Base-by-base conservation (phyloP, 345 rosid genomes). In the Lumnitzera littorea region DNA sequence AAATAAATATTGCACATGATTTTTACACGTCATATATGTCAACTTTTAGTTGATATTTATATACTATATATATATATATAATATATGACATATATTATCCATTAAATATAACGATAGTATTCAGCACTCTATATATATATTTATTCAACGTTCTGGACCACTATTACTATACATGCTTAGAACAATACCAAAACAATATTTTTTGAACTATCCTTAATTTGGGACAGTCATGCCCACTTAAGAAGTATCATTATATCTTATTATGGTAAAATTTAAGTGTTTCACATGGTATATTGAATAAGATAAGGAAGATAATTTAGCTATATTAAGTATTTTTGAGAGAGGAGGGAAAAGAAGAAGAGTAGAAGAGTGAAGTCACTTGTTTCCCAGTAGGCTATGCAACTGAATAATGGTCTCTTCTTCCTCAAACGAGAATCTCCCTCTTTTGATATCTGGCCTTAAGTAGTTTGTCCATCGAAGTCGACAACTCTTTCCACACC, bases 401-500 rank as follows among this genome's bases (percentile, higher is more conserved):
- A 88, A 60, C 64, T 86, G 94, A 51, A 86, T 78, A 46, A 91
- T 91, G 57, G 74, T 57, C 56, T 91, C 89, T 54, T 91, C 97
- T 77, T 91, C 97, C 69, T 84, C 94, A 13, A 65, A 41, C 12
- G 94, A 74, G 71, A 91, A 86, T 63, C 74, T 72, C 53, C 97
- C 97, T 54, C 97, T 77, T 67, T 86, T 91, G 48, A 91, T 91
- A 29, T 88, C 96, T 6, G 97, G 96, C 29, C 96, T 79, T 71
- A 91, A 75, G 72, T 91, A 91, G 56, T 91, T 91, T 2, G 89
- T 82, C 97, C 96, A 88, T 0, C 97, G 82, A 49, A 91, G 96
- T 16, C 96, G 66, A 60, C 96, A 91, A 57, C 97, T 91, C 74
- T 91, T 91, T 36, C 97, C 97, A 55, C 96, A 91, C 67, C 97